Conservation (phyloP, 2,329 filamentous ascomycete genomes). For the Stachybotrys echinatus region DNA sequence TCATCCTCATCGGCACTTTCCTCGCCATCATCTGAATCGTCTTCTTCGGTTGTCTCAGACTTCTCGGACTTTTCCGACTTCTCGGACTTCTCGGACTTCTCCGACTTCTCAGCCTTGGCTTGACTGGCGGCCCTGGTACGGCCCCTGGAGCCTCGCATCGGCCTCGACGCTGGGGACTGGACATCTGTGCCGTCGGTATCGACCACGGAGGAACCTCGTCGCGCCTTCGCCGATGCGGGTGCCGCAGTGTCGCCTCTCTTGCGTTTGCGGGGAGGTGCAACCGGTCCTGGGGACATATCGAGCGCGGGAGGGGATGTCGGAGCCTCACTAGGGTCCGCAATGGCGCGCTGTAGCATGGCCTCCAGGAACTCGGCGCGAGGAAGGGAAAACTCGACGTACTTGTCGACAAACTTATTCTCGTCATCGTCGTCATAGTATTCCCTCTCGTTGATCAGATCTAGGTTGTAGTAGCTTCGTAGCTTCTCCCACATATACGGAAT, state of each 20-base stretch:
- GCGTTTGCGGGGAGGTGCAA: slow-evolving; percentile 33
- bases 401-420: slow-evolving; percentile 38
- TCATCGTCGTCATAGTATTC: slow-evolving; percentile 62
- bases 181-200: slow-evolving; percentile 41
- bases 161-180: slow-evolving; percentile 26
- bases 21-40: slow-evolving; percentile 5
- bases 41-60: slow-evolving; percentile 24
- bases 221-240: slow-evolving; percentile 15
- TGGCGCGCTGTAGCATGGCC: slow-evolving; percentile 38
- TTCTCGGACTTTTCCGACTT: slow-evolving; percentile 20
- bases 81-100: slow-evolving; percentile 21
- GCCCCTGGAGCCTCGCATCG: slow-evolving; percentile 36
- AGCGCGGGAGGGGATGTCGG: slow-evolving; percentile 40
- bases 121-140: slow-evolving; percentile 38
- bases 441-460: slow-evolving; percentile 79
- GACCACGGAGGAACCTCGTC: slow-evolving; percentile 37
- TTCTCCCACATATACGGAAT: slow-evolving; percentile 93
- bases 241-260: slow-evolving; percentile 35
- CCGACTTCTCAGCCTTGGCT: slow-evolving; percentile 28
- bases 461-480: slow-evolving; percentile 75
- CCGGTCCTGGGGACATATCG: slow-evolving; percentile 29
- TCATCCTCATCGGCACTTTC: slow-evolving; percentile 12
- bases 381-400: slow-evolving; percentile 62
- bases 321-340: slow-evolving; percentile 41
- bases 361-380: slow-evolving; percentile 43